Conservation (phyloP, 495 filamentous ascomycete genomes). For the Alectoria sarmentosa region DNA sequence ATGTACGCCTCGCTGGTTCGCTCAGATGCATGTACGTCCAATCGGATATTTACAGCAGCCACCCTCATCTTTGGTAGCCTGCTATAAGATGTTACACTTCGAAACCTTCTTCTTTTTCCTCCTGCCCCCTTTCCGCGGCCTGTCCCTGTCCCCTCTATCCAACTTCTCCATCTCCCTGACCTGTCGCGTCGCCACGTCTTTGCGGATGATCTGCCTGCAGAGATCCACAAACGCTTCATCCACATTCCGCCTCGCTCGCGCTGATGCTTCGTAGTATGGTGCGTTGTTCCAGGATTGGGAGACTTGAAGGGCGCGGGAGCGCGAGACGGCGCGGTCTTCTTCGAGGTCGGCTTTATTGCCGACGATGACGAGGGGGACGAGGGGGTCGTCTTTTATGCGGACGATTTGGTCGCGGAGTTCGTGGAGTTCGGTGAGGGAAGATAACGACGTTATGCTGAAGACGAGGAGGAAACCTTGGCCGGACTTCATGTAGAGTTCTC, state of each 20-base stretch:
- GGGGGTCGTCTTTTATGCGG: constrained; percentile 91
- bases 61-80: not conserved
- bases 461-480: constrained; percentile 96
- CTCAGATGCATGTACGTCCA: constrained; percentile 5
- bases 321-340: constrained; percentile 78
- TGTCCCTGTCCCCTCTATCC: constrained; percentile 26
- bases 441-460: constrained; percentile 88
- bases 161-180: constrained; percentile 38
- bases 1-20: constrained; percentile 2
- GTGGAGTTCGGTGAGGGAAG: constrained; percentile 77
- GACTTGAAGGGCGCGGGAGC: constrained; percentile 76
- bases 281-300: constrained; percentile 83
- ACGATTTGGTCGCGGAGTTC: constrained; percentile 93
- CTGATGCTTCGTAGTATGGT: constrained; percentile 93
- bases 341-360: constrained; percentile 97
- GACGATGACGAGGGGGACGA: constrained; percentile 89
- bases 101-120: not conserved
- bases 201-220: constrained; percentile 83
- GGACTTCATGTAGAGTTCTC: constrained; percentile 92
- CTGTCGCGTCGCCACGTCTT: constrained; percentile 47
- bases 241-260: constrained; percentile 78
- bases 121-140: constrained; percentile 1
- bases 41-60: constrained; percentile 1
- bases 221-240: constrained; percentile 94
- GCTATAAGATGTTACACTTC: constrained; percentile 14